A percentile compares a stretch with the other conserved stretches of the same genome.
Evolutionary conservation across 1,284 basidiomycete species (phyloP).

Genomic region (Ganoderma boninense): DNA sequence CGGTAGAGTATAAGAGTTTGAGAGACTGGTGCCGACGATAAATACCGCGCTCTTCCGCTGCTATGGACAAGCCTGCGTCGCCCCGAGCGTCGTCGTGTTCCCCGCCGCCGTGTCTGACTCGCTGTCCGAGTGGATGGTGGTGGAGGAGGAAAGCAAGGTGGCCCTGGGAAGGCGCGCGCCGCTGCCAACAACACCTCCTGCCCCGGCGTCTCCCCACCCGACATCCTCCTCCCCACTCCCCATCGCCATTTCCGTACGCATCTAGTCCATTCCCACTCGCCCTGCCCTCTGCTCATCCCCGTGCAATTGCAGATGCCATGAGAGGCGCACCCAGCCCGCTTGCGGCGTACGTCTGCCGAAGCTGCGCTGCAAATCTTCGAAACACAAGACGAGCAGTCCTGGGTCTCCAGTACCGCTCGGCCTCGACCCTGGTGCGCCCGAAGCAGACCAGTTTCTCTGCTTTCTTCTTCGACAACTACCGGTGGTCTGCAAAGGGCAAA

Average conservation of each 20-base stretch:
- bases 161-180: conserved; percentile 20
- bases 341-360: conserved; percentile 30
- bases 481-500: conserved; percentile 44
- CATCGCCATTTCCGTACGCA: conserved; percentile 9
- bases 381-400: conserved; percentile 17
- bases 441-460: conserved; percentile 52
- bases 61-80: conserved; percentile 27
- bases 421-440: conserved; percentile 35
- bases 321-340: conserved; percentile 14
- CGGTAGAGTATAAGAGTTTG: conserved; percentile 16
- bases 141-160: conserved; percentile 30
- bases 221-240: conserved; percentile 7
- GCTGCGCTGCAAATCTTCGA: conserved; percentile 28
- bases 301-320: conserved; percentile 20
- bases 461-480: conserved; percentile 68
- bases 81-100: conserved; percentile 25
- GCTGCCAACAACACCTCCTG: not conserved
- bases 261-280: not conserved
- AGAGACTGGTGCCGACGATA: conserved; percentile 21
- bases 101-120: conserved; percentile 26
- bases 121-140: conserved; percentile 22
- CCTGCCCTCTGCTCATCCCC: not conserved
- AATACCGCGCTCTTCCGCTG: conserved; percentile 26
- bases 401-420: conserved; percentile 20
- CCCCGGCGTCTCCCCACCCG: conserved; percentile 11